Percentiles rank a stretch among this genome's conserved stretches.
Evolutionary conservation across 169 alveolate species (phyloP).

Genomic region (Cryptosporidium meleagridis): DNA sequence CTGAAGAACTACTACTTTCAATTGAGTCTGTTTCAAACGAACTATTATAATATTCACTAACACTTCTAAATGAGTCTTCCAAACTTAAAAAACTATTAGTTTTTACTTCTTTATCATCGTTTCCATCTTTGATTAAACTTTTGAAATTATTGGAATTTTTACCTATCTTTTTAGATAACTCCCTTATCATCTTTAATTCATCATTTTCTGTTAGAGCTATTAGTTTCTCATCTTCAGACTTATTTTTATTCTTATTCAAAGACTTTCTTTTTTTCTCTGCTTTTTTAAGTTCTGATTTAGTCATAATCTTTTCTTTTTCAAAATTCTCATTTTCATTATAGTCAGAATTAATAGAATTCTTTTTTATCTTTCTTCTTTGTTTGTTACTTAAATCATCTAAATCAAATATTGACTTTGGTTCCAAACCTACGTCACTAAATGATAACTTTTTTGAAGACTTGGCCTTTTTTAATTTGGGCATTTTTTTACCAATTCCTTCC

Average conservation of each 20-base stretch:
- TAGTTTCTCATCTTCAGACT: background rate
- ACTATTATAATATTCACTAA: constrained; percentile 37
- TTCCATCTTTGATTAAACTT: background rate
- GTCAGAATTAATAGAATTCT: background rate
- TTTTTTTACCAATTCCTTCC: background rate
- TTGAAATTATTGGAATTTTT: background rate
- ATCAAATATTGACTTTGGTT: constrained; percentile 47
- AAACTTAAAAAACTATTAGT: constrained; percentile 46
- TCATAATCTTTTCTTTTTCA: background rate
- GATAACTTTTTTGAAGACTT: constrained; percentile 26
- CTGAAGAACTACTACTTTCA: background rate
- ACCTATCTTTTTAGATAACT: too few species aligned
- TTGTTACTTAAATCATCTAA: constrained; percentile 26
- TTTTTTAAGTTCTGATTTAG: constrained; percentile 3
- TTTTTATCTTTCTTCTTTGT: constrained; percentile 14
- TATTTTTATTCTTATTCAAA: background rate
- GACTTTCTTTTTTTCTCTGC: constrained; percentile 4
- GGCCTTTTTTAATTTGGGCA: constrained; percentile 21
- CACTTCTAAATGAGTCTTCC: constrained; percentile 50
- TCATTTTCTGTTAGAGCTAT: background rate
- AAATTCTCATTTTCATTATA: background rate
- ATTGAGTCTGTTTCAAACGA: background rate
- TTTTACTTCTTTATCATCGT: background rate
- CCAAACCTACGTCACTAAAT: constrained; percentile 44
- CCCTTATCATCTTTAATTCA: background rate